Evolutionary conservation across 331 rosid genomes (phyloP).

Genomic region (Acacia pycnantha): DNA sequence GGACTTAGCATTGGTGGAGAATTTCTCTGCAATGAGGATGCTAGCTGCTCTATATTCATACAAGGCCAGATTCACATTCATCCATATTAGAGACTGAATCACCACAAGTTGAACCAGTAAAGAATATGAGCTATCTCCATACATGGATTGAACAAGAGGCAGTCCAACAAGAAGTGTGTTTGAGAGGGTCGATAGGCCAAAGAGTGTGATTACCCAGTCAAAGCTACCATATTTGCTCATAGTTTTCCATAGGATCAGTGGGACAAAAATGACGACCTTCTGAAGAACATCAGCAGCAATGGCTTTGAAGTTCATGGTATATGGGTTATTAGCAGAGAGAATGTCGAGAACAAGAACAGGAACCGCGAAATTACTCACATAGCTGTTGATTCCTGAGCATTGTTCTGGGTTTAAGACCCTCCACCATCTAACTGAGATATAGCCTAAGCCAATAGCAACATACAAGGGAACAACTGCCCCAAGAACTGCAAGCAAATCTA

Average conservation of each 20-base stretch:
- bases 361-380: constrained; percentile 3
- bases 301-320: constrained; percentile 13
- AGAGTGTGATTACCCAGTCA: constrained; percentile 30
- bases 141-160: constrained; percentile 23
- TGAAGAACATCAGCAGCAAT: constrained; percentile 31
- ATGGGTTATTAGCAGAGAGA: constrained; percentile 16
- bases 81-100: constrained; percentile 28
- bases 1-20: not conserved
- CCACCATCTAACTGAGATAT: constrained; percentile 5
- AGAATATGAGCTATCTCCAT: constrained; percentile 8
- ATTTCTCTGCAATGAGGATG: not conserved
- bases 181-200: constrained; percentile 18
- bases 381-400: constrained; percentile 27
- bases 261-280: constrained; percentile 4
- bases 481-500: not conserved
- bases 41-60: constrained; percentile 34
- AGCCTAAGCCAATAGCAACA: constrained; percentile 15
- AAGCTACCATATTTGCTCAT: constrained; percentile 11
- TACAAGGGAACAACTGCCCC: constrained; percentile 20
- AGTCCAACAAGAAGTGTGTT: constrained; percentile 27
- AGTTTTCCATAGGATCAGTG: constrained; percentile 6
- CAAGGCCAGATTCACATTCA: constrained; percentile 19
- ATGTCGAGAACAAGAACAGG: constrained; percentile 23
- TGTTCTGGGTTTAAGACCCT: constrained; percentile 22
- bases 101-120: constrained; percentile 24